Percentiles rank a stretch among this genome's conserved stretches.
Evolutionary conservation across 805 yeast genomes (phyloP).

Genomic region (Saturnispora gosingensis): DNA sequence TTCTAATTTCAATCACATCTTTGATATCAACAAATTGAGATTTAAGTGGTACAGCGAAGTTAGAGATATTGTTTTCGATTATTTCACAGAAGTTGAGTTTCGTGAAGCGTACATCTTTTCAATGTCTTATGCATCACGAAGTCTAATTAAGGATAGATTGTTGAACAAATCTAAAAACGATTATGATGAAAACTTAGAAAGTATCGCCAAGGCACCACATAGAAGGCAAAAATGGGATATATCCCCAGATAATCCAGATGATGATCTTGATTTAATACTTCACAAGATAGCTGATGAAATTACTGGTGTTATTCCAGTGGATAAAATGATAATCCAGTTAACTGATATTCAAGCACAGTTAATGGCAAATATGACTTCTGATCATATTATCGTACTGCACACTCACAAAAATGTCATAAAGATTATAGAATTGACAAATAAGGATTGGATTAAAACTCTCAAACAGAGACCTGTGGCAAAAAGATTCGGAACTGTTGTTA

Average conservation of each 20-base stretch:
- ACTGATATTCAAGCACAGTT: conserved; percentile 79
- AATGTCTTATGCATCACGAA: conserved; percentile 20
- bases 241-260: background rate
- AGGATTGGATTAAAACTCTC: conserved; percentile 11
- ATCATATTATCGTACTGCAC: conserved; percentile 57
- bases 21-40: conserved; percentile 61
- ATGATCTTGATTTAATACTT: conserved; percentile 45
- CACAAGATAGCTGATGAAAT: conserved; percentile 29
- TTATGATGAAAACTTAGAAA: background rate
- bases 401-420: conserved; percentile 65
- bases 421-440: conserved; percentile 52
- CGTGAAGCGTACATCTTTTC: conserved; percentile 36
- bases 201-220: background rate
- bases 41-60: conserved; percentile 70
- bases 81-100: conserved; percentile 40
- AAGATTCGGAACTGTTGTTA: conserved; percentile 59
- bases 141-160: conserved; percentile 15
- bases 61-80: conserved; percentile 55
- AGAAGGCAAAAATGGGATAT: background rate
- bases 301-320: conserved; percentile 29
- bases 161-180: background rate
- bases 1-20: conserved; percentile 49
- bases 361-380: conserved; percentile 40
- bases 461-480: conserved; percentile 40
- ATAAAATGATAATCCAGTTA: conserved; percentile 57